These are phyloP conservation scores for Fusarium tuaranense DNA, from an alignment of 2,329 filamentous ascomycete genomes.

Conservation along the genomic window DNA sequence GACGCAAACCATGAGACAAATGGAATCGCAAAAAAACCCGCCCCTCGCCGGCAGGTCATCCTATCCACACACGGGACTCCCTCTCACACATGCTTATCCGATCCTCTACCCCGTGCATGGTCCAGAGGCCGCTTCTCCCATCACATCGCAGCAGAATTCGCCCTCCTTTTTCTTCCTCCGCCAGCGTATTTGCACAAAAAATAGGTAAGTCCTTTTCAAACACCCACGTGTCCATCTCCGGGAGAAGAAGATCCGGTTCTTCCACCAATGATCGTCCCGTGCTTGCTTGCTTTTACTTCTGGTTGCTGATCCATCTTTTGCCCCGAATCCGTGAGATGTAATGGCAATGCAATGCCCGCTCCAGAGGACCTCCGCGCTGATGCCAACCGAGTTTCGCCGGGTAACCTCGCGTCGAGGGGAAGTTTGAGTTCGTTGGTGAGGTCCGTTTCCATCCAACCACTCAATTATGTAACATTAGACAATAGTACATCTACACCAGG, in stretches of 20 bases:
- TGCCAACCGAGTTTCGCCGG: conserved; percentile 31
- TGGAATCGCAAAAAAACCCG: conserved; percentile 43
- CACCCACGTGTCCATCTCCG: conserved; percentile 22
- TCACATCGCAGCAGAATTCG: neutral
- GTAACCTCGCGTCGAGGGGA: conserved; percentile 38
- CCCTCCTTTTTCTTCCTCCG: conserved; percentile 18
- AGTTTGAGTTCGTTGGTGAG: conserved; percentile 38
- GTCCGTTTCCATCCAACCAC: conserved; percentile 39
- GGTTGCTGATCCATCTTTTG: conserved; percentile 45
- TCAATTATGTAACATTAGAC: conserved; percentile 64
- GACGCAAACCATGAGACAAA: conserved; percentile 46
- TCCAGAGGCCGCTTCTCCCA: conserved; percentile 10
- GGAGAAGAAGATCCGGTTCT: conserved; percentile 40
- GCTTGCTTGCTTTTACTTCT: conserved; percentile 32
- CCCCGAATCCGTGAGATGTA: conserved; percentile 50
- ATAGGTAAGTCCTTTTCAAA: conserved; percentile 24
- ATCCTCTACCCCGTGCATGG: conserved; percentile 21
- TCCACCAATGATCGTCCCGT: conserved; percentile 35
- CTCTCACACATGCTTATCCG: conserved; percentile 9
- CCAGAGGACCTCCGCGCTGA: conserved; percentile 33
- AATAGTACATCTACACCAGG: conserved; percentile 63
- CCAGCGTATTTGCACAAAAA: conserved; percentile 27
- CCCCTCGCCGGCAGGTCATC: conserved; percentile 35
- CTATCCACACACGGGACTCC: conserved; percentile 28
- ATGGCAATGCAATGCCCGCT: conserved; percentile 46